phyloP scores from a whole-genome alignment of 2,329 filamentous ascomycete genomes.

The Coleophoma cylindrospora region DNA sequence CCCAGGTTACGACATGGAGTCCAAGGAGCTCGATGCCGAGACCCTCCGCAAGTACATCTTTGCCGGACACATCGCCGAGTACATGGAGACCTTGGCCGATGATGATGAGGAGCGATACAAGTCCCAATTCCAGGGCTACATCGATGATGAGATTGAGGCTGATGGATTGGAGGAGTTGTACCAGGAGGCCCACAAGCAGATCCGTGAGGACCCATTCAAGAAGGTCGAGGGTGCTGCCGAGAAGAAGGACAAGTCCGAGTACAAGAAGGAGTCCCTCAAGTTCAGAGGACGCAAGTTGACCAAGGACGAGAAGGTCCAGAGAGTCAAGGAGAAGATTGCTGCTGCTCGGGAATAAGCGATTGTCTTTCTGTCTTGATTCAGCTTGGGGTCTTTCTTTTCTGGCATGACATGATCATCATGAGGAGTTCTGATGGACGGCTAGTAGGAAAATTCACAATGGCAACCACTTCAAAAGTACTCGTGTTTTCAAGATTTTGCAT shows the following conservation, averaged over 20 bases:
- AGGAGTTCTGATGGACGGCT: constrained; percentile 10
- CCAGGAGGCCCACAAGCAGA: constrained; percentile 88
- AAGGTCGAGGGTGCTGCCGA: constrained; percentile 69
- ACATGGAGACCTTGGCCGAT: constrained; percentile 99
- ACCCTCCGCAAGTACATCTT: constrained; percentile 99
- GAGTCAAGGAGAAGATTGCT: constrained; percentile 88
- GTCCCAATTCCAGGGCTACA: constrained; percentile 96
- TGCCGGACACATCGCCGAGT: constrained; percentile 96
- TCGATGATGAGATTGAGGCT: constrained; percentile 93
- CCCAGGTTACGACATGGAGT: constrained; percentile 96
- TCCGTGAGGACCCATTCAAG: constrained; percentile 98
- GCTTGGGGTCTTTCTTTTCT: not conserved
- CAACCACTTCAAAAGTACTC: not conserved
- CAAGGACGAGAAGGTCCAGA: constrained; percentile 76
- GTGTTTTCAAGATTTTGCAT: not conserved
- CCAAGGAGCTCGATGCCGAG: constrained; percentile 96
- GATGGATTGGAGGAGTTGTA: constrained; percentile 97
- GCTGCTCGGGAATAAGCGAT: constrained; percentile 52
- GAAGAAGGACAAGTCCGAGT: constrained; percentile 97
- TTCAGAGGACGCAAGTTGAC: constrained; percentile 72
- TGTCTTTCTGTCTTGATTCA: constrained; percentile 7
- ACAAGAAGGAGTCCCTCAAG: constrained; percentile 94
- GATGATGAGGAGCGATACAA: constrained; percentile 99
- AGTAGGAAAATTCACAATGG: not conserved
- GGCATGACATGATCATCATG: constrained; percentile 8